Evolutionary conservation across 2,329 filamentous ascomycete species (phyloP).

Genomic region (Venturia oleaginea): DNA sequence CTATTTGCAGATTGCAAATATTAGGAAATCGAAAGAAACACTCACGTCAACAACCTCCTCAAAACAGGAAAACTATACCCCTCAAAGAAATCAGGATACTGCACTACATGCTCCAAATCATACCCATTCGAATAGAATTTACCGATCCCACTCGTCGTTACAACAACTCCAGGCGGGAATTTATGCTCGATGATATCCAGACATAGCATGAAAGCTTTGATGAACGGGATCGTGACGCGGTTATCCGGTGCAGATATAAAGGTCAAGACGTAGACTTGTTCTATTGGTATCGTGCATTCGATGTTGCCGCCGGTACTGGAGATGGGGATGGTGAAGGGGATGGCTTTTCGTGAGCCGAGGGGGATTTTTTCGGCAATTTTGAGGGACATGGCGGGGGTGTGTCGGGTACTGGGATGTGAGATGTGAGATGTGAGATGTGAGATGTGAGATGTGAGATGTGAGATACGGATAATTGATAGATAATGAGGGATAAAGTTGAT

Average conservation of each 20-base stretch:
- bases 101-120: slow-evolving; percentile 60
- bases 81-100: slow-evolving; percentile 55
- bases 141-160: slow-evolving; percentile 64
- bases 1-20: too few species aligned
- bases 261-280: slow-evolving; percentile 58
- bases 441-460: too few species aligned
- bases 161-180: slow-evolving; percentile 60
- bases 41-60: slow-evolving; percentile 10
- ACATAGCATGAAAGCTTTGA: slow-evolving; percentile 54
- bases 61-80: slow-evolving; percentile 23
- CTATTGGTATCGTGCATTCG: slow-evolving; percentile 48
- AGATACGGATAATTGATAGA: neutral
- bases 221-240: slow-evolving; percentile 57
- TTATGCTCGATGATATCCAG: slow-evolving; percentile 67
- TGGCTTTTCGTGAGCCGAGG: neutral
- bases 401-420: neutral
- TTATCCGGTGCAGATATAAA: slow-evolving; percentile 64
- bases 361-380: neutral
- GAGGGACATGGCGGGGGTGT: neutral
- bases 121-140: slow-evolving; percentile 82
- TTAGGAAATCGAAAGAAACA: neutral
- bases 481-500: neutral
- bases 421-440: too few species aligned
- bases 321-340: slow-evolving; percentile 12
- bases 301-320: slow-evolving; percentile 26